phyloP scores from a whole-genome alignment of 2,329 filamentous ascomycete genomes.

The Penicillium psychrosexuale region DNA sequence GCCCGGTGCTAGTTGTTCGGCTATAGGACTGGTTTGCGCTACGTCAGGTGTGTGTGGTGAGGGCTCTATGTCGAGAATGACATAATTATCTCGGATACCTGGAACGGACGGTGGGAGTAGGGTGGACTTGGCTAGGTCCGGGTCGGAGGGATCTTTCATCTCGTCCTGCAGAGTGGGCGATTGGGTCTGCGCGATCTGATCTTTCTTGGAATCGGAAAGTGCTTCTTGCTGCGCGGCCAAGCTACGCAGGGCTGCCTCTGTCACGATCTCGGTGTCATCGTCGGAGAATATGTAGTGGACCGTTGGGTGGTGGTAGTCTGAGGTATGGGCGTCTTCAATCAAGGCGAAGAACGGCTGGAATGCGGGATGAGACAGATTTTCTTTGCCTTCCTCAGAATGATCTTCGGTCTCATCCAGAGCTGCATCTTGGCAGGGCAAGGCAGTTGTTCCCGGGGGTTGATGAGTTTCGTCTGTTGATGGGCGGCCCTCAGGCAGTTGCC shows the following conservation, averaged over 20 bases:
- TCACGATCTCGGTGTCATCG: conserved; percentile 77
- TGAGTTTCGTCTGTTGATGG: conserved; percentile 7
- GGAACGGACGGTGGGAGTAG: conserved; percentile 48
- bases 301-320: conserved; percentile 75
- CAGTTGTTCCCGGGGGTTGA: background rate
- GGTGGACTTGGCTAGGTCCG: conserved; percentile 23
- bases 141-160: conserved; percentile 18
- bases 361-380: conserved; percentile 35
- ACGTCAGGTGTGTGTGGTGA: background rate
- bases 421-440: conserved; percentile 8
- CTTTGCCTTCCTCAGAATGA: conserved; percentile 13
- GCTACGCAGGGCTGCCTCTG: conserved; percentile 59
- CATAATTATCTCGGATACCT: conserved; percentile 53
- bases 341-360: conserved; percentile 85
- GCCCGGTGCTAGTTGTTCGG: background rate
- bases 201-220: conserved; percentile 23
- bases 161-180: conserved; percentile 10
- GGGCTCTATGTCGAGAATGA: conserved; percentile 55
- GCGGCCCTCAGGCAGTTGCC: conserved; percentile 6
- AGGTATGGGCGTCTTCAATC: conserved; percentile 70
- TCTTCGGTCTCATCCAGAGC: conserved; percentile 1
- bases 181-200: conserved; percentile 13
- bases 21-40: background rate
- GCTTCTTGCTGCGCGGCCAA: conserved; percentile 47
- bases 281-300: conserved; percentile 93